Conservation (phyloP, 257 asterid genomes). For the Paulownia fortunei region DNA sequence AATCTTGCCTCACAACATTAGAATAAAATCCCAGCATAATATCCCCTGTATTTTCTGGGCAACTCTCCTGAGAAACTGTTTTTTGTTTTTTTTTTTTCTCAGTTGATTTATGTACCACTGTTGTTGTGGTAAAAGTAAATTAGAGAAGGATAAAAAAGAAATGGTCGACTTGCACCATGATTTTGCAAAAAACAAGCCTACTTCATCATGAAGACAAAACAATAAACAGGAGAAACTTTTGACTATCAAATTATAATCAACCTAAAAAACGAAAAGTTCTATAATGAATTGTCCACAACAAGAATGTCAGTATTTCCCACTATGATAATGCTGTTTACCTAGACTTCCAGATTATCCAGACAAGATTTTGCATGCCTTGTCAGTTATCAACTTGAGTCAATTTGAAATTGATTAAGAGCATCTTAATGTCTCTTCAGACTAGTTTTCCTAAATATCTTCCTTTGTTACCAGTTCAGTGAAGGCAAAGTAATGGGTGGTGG, state of each 20-base stretch:
- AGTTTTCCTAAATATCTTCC: neutral
- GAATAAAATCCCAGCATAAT: too few species aligned
- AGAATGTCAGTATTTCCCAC: conserved; percentile 25
- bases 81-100: too few species aligned
- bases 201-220: neutral
- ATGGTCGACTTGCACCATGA: too few species aligned
- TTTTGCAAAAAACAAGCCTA: neutral
- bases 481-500: conserved; percentile 13
- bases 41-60: too few species aligned
- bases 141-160: neutral
- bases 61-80: too few species aligned
- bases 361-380: neutral
- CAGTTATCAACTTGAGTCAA: conserved; percentile 3
- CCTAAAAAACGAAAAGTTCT: neutral
- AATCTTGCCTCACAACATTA: too few species aligned
- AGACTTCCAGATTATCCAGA: neutral
- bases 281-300: neutral
- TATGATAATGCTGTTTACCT: conserved; percentile 34
- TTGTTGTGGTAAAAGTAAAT: neutral
- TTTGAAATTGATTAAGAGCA: neutral
- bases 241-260: neutral
- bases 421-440: neutral
- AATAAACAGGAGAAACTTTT: neutral
- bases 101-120: too few species aligned
- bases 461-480: neutral